Base-by-base conservation (phyloP, 2,329 filamentous ascomycete genomes). In the Sphaerulina vaccinii region DNA sequence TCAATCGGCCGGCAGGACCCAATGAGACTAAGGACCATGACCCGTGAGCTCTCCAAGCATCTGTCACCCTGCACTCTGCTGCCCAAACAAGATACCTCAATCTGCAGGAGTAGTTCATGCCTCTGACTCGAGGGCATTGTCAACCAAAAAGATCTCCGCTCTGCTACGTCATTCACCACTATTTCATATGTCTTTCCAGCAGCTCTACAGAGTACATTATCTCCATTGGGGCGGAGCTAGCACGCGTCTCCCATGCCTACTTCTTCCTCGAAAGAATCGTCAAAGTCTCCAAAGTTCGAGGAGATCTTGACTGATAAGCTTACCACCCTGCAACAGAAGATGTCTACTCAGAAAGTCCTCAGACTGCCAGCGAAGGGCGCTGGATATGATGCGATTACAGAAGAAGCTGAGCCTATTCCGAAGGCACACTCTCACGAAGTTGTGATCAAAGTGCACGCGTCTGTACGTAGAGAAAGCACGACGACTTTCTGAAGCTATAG, bases 401-500 rank as follows among this genome's bases (percentile, higher is more conserved):
- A 57, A 29, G 29, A 47, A 33, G 23, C 39, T 2, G 51, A 55
- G 37, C 41, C 52, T 13, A 64, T 65, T 33, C 65, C 68, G 4
- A 52, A 51, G 7, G 63, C 64, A 2, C 65, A 65, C 24, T 58
- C 69, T 39, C 63, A 73, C 48, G 71, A 73, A 50, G 76, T 79
- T 3, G 64, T 80, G 27, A 71, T 79, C 6, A 72, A 77, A 60
- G 68, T 80, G 16, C 69, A 70, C 40, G 70, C 76, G 18, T 75
- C 79, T 15, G 50, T 52, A 52, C 29, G 36, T 16, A 5, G 9
- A 39, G n/a, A n/a, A n/a, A n/a, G n/a, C n/a, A n/a, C n/a, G n/a
- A n/a, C n/a, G n/a, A n/a, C 11, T 15, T 8, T 13, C 18, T 35
- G 18, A 5, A 22, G 35, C 24, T 19, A 19, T 10, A 41, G 15